A percentile compares a stretch with the other conserved stretches of the same genome.
Evolutionary conservation across 2,329 filamentous ascomycete genomes (phyloP).

Genomic region (Sporothrix curviconia): DNA sequence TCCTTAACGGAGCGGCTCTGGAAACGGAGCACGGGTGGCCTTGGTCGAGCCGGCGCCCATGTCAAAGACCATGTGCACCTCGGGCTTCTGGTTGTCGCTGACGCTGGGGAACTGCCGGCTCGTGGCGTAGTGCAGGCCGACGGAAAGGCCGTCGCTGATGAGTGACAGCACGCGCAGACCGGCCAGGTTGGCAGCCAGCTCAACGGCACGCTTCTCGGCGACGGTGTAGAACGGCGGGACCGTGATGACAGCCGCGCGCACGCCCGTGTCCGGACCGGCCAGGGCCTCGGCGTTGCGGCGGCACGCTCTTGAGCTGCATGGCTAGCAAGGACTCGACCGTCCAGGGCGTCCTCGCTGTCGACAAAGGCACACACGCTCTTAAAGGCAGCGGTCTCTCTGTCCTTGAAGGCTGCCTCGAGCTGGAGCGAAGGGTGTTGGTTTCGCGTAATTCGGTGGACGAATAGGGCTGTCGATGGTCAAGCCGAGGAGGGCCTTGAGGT

Average conservation of each 20-base stretch:
- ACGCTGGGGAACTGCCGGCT: constrained; percentile 81
- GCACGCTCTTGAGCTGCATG: constrained; percentile 91
- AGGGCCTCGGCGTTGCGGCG: constrained; percentile 79
- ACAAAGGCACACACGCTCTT: constrained; percentile 62
- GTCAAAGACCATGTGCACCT: constrained; percentile 90
- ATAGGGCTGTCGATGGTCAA: constrained; percentile 51
- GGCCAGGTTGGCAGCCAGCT: constrained; percentile 78
- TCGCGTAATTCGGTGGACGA: constrained; percentile 64
- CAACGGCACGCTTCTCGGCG: constrained; percentile 81
- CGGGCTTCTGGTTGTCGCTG: constrained; percentile 78
- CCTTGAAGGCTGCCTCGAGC: constrained; percentile 48
- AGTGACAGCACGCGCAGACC: constrained; percentile 79
- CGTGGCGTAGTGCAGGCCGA: constrained; percentile 92
- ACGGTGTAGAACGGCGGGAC: constrained; percentile 84
- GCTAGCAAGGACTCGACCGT: constrained; percentile 89
- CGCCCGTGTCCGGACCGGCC: constrained; percentile 65
- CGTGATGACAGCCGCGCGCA: constrained; percentile 82
- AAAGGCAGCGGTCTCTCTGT: constrained; percentile 69
- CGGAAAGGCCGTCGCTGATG: constrained; percentile 83
- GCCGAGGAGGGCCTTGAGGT: constrained; percentile 86
- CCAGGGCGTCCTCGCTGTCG: constrained; percentile 57
- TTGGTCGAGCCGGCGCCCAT: constrained; percentile 96
- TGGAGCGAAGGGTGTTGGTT: constrained; percentile 73
- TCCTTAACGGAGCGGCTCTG: constrained; percentile 88
- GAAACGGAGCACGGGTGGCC: constrained; percentile 81